Evolutionary conservation across 768 basidiomycete genomes (phyloP).

Genomic region (Rhizopogon salebrosus): DNA sequence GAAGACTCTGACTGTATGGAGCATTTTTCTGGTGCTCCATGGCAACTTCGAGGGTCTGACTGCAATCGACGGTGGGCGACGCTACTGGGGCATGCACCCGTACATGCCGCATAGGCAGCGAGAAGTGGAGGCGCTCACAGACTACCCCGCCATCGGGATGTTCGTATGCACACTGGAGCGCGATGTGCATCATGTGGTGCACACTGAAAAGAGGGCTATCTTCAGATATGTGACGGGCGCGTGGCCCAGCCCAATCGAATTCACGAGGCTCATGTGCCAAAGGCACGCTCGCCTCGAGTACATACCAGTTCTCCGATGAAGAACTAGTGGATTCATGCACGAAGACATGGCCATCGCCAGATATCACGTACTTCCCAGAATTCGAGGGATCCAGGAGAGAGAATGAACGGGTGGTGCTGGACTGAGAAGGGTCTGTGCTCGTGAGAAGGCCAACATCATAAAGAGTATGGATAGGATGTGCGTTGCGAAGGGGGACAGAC

Average conservation of each 20-base stretch:
- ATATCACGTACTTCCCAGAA: conserved; percentile 42
- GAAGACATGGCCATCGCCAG: conserved; percentile 48
- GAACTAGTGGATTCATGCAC: conserved; percentile 24
- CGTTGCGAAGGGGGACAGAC: conserved; percentile 44
- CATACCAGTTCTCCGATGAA: conserved; percentile 22
- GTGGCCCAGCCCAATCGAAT: conserved; percentile 26
- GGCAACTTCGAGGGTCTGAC: conserved; percentile 2
- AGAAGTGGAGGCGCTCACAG: conserved; percentile 27
- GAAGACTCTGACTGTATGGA: conserved; percentile 37
- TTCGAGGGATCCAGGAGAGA: conserved; percentile 45
- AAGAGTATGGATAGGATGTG: conserved; percentile 46
- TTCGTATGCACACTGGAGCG: conserved; percentile 54
- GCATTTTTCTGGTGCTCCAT: conserved; percentile 7
- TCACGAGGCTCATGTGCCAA: conserved; percentile 9
- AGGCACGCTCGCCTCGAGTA: conserved; percentile 17
- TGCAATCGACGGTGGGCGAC: background rate
- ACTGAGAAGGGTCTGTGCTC: conserved; percentile 8
- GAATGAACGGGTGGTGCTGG: conserved; percentile 31
- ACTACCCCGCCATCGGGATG: conserved; percentile 28
- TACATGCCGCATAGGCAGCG: conserved; percentile 49
- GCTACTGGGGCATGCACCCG: conserved; percentile 28
- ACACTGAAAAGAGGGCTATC: conserved; percentile 54
- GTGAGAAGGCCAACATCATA: conserved; percentile 40
- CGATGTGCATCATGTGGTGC: conserved; percentile 46
- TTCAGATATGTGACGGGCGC: conserved; percentile 36